Conservation (phyloP, 352 stramenopile species). For the Pythium insidiosum region DNA sequence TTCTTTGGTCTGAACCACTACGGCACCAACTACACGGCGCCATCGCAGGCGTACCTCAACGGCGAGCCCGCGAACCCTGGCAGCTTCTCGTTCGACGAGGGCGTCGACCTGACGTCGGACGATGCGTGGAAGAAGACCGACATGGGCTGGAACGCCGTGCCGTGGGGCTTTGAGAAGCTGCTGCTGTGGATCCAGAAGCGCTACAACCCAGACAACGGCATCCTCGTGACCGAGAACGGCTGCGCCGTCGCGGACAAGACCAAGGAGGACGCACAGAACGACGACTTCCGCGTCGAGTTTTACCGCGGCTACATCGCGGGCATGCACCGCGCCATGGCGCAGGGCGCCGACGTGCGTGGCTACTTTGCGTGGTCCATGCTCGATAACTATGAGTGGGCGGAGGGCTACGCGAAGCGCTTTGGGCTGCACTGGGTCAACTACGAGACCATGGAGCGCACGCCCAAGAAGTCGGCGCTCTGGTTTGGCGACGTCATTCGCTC, state of each 20-base stretch:
- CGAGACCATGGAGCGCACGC: slow-evolving; percentile 47
- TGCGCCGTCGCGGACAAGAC: slow-evolving; percentile 52
- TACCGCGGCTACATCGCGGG: slow-evolving; percentile 77
- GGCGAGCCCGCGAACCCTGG: slow-evolving; percentile 23
- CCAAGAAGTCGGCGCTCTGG: slow-evolving; percentile 51
- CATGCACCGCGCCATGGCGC: slow-evolving; percentile 43
- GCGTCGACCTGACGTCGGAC: slow-evolving; percentile 26
- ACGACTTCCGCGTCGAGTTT: slow-evolving; percentile 75
- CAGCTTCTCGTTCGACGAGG: slow-evolving; percentile 32
- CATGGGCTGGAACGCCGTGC: slow-evolving; percentile 76
- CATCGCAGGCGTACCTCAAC: slow-evolving; percentile 32
- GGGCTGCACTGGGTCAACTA: slow-evolving; percentile 49
- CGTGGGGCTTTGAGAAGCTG: slow-evolving; percentile 81
- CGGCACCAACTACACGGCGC: slow-evolving; percentile 41
- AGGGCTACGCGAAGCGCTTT: slow-evolving; percentile 49
- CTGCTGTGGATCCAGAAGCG: slow-evolving; percentile 85
- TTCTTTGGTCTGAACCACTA: slow-evolving; percentile 97
- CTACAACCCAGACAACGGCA: slow-evolving; percentile 67
- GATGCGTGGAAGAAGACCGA: slow-evolving; percentile 64
- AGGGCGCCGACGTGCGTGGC: slow-evolving; percentile 55
- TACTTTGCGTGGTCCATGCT: slow-evolving; percentile 92
- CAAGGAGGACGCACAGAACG: slow-evolving; percentile 63
- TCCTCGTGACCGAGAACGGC: slow-evolving; percentile 92
- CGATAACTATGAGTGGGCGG: slow-evolving; percentile 95
- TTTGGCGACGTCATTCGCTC: slow-evolving; percentile 35